Evolutionary conservation across 1,284 basidiomycete genomes (phyloP), one percentile per base, ranked within the genome.

Genomic region (Neonothopanus nambi): DNA sequence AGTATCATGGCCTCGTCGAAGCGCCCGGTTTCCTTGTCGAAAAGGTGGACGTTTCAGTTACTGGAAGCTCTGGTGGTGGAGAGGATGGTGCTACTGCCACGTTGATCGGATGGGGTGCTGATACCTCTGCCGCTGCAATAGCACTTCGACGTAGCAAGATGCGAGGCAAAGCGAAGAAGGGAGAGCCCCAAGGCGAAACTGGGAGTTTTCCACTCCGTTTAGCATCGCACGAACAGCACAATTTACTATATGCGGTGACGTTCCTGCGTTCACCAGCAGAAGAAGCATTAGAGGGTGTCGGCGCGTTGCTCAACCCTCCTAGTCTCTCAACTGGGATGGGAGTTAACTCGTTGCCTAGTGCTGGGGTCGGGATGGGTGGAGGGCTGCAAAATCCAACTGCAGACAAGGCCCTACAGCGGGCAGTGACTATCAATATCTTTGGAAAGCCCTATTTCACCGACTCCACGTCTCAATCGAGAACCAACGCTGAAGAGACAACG

Each of bases 191-290:
- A 46, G 21, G n/a, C n/a, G 44, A 52, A 21, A 40, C 26, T 33
- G 63, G 64, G n/a, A 72, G 81, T 2, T 94, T 94, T 66, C 93
- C 93, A 1, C 70, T 95, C 7, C 72, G 68, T 4, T 75, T 95
- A 3, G 77, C 78, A 0, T 76, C 84, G 1, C 74, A 78, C 56
- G 91, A 92, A 49, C 93, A 95, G 69, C 90, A 86, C 64, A 95
- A 95, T 65, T 75, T 95, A 18, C 78, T 96, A 6, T 95, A 95
- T 62, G 86, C 88, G 0, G 89, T 95, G 8, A 81, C 84, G 7
- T 89, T 91, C 65, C 69, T 89, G 59, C 77, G 78, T 13, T 77
- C 81, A 2, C 81, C 85, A 1, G 83, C 85, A 37, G 86, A 90
- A 50, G 70, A 74, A 24, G 79, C 61, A 61, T 78, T 28, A 62